A percentile compares a stretch with the other conserved stretches of the same genome.
phyloP scores from a whole-genome alignment of 805 yeast species.

The Wickerhamiella spandovensis region DNA sequence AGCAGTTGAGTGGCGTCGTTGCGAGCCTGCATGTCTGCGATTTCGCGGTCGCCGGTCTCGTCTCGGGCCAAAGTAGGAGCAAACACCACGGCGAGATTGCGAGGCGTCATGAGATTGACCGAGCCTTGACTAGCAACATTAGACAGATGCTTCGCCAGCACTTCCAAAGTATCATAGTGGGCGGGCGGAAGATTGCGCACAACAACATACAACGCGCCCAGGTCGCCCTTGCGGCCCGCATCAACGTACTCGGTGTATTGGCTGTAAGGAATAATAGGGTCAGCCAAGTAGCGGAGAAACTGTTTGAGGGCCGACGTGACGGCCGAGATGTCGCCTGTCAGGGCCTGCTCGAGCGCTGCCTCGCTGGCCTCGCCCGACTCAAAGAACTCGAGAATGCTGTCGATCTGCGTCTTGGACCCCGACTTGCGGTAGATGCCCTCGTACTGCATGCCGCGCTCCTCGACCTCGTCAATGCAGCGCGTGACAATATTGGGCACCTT shows the following conservation, averaged over 20 bases:
- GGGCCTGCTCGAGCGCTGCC: constrained; percentile 20
- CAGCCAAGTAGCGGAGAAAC: constrained; percentile 70
- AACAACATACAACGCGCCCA: constrained; percentile 34
- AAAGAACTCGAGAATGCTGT: constrained; percentile 30
- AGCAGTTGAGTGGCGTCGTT: constrained; percentile 68
- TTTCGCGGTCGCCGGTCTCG: constrained; percentile 63
- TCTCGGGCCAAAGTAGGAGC: constrained; percentile 87
- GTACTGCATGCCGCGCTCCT: constrained; percentile 52
- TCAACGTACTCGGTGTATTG: constrained; percentile 54
- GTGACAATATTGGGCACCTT: constrained; percentile 58
- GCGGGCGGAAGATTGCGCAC: constrained; percentile 49
- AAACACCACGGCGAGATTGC: constrained; percentile 80
- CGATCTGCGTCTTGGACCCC: constrained; percentile 63
- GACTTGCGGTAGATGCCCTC: constrained; percentile 90
- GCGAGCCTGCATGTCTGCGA: constrained; percentile 69
- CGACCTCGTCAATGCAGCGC: constrained; percentile 65
- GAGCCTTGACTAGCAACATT: constrained; percentile 40
- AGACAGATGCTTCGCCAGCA: constrained; percentile 51
- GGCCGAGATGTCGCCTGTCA: constrained; percentile 66
- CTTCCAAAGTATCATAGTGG: constrained; percentile 43
- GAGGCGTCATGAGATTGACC: constrained; percentile 66
- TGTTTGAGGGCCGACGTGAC: constrained; percentile 78
- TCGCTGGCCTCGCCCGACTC: constrained; percentile 26
- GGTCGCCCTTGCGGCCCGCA: constrained; percentile 31
- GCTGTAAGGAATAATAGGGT: constrained; percentile 65